Evolutionary conservation across 495 filamentous ascomycete genomes (phyloP).

Genomic region (Penicillium canescens): DNA sequence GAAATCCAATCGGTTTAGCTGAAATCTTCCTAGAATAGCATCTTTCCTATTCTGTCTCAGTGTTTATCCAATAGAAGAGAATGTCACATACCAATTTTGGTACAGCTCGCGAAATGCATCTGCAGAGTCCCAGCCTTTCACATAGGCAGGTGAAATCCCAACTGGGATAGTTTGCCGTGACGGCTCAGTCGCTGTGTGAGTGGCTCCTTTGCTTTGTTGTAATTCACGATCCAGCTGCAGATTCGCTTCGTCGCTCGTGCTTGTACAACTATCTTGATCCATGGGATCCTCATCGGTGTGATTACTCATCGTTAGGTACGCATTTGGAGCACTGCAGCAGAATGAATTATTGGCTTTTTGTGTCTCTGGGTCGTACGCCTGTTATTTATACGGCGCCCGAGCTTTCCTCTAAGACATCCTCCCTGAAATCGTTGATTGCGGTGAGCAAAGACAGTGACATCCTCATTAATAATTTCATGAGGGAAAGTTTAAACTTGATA

Average conservation of each 20-base stretch:
- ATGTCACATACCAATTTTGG: not conserved
- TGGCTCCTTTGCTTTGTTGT: not conserved
- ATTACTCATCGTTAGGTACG: not conserved
- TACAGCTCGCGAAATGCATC: constrained; percentile 3
- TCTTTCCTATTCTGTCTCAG: not conserved
- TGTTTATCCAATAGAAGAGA: not conserved
- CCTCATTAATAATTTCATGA: not conserved
- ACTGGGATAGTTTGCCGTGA: not conserved
- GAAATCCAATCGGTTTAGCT: too few relatives aligned
- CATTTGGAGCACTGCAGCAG: not conserved
- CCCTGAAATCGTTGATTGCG: not conserved
- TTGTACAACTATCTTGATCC: not conserved
- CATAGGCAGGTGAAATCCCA: constrained; percentile 1
- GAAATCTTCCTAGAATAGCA: not conserved
- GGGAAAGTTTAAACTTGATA: not conserved
- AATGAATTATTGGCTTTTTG: not conserved
- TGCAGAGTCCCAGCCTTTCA: not conserved
- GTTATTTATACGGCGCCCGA: not conserved
- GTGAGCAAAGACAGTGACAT: not conserved
- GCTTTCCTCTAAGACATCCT: not conserved
- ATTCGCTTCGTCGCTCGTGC: constrained; percentile 1
- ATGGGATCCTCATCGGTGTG: not conserved
- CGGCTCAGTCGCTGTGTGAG: not conserved
- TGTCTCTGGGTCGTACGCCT: not conserved
- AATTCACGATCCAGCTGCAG: not conserved